phyloP scores from a whole-genome alignment of 208 protist genomes.

The Trypanosoma brucei region DNA sequence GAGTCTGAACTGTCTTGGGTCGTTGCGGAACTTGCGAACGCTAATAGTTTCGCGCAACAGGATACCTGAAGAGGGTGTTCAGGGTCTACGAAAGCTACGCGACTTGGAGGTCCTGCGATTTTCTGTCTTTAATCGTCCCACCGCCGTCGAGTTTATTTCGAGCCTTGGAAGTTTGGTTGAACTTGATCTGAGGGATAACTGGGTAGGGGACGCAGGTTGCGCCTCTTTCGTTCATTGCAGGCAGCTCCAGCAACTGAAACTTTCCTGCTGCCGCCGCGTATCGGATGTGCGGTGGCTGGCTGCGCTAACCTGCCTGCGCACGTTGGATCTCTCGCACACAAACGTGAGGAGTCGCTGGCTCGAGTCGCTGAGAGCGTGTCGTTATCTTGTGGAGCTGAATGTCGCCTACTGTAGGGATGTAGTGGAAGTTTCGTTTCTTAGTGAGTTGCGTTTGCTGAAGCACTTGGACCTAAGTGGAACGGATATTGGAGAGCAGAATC shows the following conservation, averaged over 20 bases:
- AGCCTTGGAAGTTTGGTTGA: slow-evolving; percentile 37
- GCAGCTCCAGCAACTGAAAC: slow-evolving; percentile 21
- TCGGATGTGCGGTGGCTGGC: slow-evolving; percentile 25
- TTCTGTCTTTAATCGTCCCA: slow-evolving; percentile 47
- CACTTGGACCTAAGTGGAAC: slow-evolving; percentile 47
- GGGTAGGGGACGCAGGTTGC: slow-evolving; percentile 28
- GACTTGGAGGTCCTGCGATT: slow-evolving; percentile 56
- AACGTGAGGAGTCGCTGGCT: slow-evolving; percentile 30
- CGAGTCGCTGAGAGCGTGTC: slow-evolving; percentile 24
- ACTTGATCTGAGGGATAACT: slow-evolving; percentile 52
- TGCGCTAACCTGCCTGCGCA: slow-evolving; percentile 15
- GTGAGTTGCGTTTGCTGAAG: slow-evolving; percentile 27
- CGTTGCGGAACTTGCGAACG: slow-evolving; percentile 29
- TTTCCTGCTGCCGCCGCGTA: slow-evolving; percentile 27
- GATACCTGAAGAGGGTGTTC: slow-evolving; percentile 48
- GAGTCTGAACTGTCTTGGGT: slow-evolving; percentile 41
- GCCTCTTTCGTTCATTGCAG: slow-evolving; percentile 6
- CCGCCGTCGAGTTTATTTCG: slow-evolving; percentile 31
- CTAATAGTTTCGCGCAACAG: slow-evolving; percentile 48
- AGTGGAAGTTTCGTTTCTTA: slow-evolving; percentile 26
- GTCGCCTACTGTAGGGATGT: slow-evolving; percentile 39
- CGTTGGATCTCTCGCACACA: slow-evolving; percentile 47
- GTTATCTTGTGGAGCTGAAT: slow-evolving; percentile 43
- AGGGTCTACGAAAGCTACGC: slow-evolving; percentile 30
- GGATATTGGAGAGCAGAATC: slow-evolving; percentile 31